Base-by-base conservation (phyloP, 2,329 filamentous ascomycete species). In the Aureobasidium lini region DNA sequence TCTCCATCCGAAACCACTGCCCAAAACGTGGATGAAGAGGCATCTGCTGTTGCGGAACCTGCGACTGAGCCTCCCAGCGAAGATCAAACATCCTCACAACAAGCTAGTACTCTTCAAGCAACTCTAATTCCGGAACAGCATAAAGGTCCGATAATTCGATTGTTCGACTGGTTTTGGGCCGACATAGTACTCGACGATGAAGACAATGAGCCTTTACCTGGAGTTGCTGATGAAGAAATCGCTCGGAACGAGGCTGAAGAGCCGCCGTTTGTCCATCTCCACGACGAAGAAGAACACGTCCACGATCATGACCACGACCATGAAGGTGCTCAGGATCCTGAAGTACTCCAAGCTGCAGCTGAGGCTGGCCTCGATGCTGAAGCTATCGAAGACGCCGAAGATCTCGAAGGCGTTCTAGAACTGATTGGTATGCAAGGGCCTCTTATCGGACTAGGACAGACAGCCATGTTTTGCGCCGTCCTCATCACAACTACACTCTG, bases 401-500 rank as follows among this genome's bases (percentile, higher is more conserved):
- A 99, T 69, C 84, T 99, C 15, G 94, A 99, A 70, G 94, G 94
- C 0, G 89, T 99, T 56, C 85, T 99, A 78, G 94, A 99, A 71
- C 83, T 99, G 15, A 88, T 99, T 61, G 94, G 94, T 39, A 95
- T 99, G 88, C 90, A 95, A 68, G 94, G 94, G 0, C 94, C 94
- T 0, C 80, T 99, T 3, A 87, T 88, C 13, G 91, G 90, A 2
- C 81, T 99, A 6, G 85, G 97, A 65, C 94, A 99, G 69, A 99
- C 99, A 66, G 91, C 89, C 59, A 85, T 96, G 15, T 99, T 99
- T 73, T 96, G 93, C 70, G 87, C 89, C 7, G 87, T 97, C 47
- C 80, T 99, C 31, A 90, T 99, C 13, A 88, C 89, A 1, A 83
- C 93, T 54, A 95, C 92, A 13, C 85, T 99, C 43, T 87, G 90